phyloP scores from a whole-genome alignment of 331 rosid genomes.

The Phaseolus coccineus region DNA sequence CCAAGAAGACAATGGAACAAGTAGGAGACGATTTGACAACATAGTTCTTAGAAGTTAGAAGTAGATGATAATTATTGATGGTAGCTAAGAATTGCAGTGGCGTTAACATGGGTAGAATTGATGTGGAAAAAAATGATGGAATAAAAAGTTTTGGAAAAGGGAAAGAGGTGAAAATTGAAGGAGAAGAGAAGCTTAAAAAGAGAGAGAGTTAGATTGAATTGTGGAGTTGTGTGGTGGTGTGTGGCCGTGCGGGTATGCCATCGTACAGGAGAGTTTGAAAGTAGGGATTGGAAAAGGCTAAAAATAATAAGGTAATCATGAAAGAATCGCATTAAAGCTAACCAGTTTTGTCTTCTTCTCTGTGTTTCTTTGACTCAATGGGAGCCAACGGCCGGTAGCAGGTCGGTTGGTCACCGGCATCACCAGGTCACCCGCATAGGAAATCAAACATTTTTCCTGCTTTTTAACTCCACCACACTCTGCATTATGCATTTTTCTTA shows the following conservation, averaged over 20 bases:
- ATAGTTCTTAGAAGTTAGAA: no score
- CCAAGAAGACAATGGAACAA: no score
- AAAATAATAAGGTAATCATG: constrained; percentile 79
- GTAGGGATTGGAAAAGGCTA: constrained; percentile 53
- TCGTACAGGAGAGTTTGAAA: constrained; percentile 49
- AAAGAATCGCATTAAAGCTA: constrained; percentile 54
- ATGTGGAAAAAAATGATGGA: no score
- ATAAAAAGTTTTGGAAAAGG: no score
- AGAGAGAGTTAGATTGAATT: background rate
- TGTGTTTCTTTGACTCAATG: constrained; percentile 48
- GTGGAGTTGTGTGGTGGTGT: background rate
- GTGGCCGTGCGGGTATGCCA: constrained; percentile 53
- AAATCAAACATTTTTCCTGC: constrained; percentile 36
- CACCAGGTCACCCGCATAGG: constrained; percentile 47
- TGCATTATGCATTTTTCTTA: background rate
- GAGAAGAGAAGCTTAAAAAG: no score
- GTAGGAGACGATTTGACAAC: no score
- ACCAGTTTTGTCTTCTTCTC: constrained; percentile 46
- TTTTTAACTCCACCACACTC: background rate
- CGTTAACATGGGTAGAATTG: no score
- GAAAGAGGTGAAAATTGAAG: no score
- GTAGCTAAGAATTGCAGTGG: no score
- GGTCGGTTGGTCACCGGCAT: constrained; percentile 55
- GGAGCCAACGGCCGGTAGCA: constrained; percentile 51
- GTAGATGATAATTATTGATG: no score